Percentiles rank a stretch among this genome's conserved stretches.
phyloP scores from a whole-genome alignment of 345 rosid genomes.

The Eucalyptus erythrocorys region DNA sequence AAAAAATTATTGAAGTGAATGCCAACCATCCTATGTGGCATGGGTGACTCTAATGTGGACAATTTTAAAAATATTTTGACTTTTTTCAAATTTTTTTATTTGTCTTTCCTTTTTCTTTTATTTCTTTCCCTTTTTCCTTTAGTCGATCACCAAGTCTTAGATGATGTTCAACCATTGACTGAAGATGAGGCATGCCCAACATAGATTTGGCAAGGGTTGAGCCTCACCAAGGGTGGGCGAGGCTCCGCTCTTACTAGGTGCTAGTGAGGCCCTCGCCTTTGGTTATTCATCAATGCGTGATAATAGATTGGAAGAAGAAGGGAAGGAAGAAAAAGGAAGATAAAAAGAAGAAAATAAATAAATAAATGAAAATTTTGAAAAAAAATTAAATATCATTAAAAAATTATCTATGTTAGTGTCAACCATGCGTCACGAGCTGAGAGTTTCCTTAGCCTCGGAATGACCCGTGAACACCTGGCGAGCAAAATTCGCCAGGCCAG shows the following conservation, averaged over 20 bases:
- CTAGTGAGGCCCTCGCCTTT: not conserved
- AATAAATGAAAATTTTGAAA: too few relatives aligned
- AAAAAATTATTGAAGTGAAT: too few relatives aligned
- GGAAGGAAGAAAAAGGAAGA: not conserved
- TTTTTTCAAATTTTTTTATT: too few relatives aligned
- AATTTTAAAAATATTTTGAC: too few relatives aligned
- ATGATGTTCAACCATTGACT: too few relatives aligned
- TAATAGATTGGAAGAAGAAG: too few relatives aligned
- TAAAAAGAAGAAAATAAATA: too few relatives aligned
- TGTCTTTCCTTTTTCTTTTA: too few relatives aligned
- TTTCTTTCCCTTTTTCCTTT: not conserved
- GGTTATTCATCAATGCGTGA: not conserved
- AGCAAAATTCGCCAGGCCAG: accelerated
- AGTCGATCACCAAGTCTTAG: not conserved
- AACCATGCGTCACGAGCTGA: accelerated
- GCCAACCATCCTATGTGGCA: not conserved
- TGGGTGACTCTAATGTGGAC: not conserved
- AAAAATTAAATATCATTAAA: too few relatives aligned
- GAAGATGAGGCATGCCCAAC: not conserved
- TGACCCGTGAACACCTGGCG: accelerated
- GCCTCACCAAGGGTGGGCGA: not conserved
- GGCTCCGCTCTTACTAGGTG: not conserved
- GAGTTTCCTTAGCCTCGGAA: too few relatives aligned
- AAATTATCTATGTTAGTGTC: not conserved
- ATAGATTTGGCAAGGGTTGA: too few relatives aligned